Evolutionary conservation across 2,329 filamentous ascomycete species (phyloP), one percentile per base, ranked within the genome.

Genomic region (Emmonsiellopsis sp.): DNA sequence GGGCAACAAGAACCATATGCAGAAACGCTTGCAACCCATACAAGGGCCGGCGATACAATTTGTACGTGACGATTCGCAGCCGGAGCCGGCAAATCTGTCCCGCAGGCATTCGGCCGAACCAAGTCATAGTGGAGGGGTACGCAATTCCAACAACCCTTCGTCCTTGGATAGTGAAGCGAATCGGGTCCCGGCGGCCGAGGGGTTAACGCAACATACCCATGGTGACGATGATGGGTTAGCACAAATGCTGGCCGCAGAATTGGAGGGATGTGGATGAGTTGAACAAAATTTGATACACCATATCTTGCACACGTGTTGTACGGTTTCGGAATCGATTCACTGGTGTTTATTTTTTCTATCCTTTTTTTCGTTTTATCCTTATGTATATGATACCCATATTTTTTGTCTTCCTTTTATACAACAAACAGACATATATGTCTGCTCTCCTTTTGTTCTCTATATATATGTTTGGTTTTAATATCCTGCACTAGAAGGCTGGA

Each of bases 241-340:
- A 20, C 63, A 55, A 38, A 52, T 58, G 54, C 58, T 66, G 55
- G 63, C 66, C 50, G 57, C 55, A 52, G 63, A 67, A 49, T 46
- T 67, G n/a, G 58, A 53, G 7, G 32, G 46, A 5, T 15, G 16
- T 35, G 20, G 3, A 38, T 15, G 9, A 13, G 30, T 30, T 38
- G 35, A 15, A 10, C 11, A n/a, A 48, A 37, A 48, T 37, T 37
- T 48, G 11, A 15, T 16, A 42, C 8, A 15, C 40, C 11, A 15
- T n/a, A 8, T 8, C 40, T 42, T 8, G 8, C 40, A 30, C 46
- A 2, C 10, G 13, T 38, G 11, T 7, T 38, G 16, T 20, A 7
- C n/a, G 5, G 15, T 48, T 48, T 37, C n/a, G n/a, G 35, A 37
- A 5, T 48, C 15, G n/a, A 38, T 48, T 38, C 13, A 9, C 38